Evolutionary conservation across 148 eudicot genomes (phyloP).

Genomic region (Camellia granthamiana): DNA sequence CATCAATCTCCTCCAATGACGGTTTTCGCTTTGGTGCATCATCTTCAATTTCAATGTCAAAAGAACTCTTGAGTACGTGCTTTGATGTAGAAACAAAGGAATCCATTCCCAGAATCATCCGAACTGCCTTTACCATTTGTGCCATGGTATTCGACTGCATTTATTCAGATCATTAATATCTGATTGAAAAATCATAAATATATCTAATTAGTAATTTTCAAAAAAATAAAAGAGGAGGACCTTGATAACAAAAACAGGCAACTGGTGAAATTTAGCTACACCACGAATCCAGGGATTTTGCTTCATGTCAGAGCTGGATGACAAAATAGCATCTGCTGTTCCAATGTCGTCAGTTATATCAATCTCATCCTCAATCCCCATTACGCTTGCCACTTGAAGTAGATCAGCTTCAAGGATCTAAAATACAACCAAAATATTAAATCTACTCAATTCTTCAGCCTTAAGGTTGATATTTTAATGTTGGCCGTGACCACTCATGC

Average conservation of each 20-base stretch:
- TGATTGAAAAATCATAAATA: not conserved
- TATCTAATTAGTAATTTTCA: not conserved
- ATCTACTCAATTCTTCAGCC: not conserved
- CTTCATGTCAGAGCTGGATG: conserved; percentile 73
- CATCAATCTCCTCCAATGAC: conserved; percentile 94
- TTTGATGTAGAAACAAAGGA: conserved; percentile 40
- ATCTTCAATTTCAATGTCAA: conserved; percentile 73
- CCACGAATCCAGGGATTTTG: conserved; percentile 95
- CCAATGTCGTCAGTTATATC: conserved; percentile 78
- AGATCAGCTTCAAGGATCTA: conserved; percentile 89
- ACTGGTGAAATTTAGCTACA: conserved; percentile 85
- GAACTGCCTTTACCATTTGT: conserved; percentile 94
- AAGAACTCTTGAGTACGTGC: conserved; percentile 34
- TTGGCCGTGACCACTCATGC: not conserved
- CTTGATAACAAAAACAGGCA: conserved; percentile 93
- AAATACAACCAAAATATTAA: conserved; percentile 1
- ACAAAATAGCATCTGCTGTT: conserved; percentile 77
- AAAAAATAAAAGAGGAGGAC: conserved; percentile 29
- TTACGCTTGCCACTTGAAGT: conserved; percentile 74
- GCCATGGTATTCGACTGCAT: conserved; percentile 93
- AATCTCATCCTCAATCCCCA: conserved; percentile 78
- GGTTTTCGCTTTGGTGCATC: conserved; percentile 85
- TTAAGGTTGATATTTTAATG: not conserved
- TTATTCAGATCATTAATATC: conserved; percentile 4
- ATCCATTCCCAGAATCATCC: conserved; percentile 79